These are phyloP conservation scores for Eutrema yunnanense DNA, from an alignment of 345 rosid genomes.

Conservation along the genomic window DNA sequence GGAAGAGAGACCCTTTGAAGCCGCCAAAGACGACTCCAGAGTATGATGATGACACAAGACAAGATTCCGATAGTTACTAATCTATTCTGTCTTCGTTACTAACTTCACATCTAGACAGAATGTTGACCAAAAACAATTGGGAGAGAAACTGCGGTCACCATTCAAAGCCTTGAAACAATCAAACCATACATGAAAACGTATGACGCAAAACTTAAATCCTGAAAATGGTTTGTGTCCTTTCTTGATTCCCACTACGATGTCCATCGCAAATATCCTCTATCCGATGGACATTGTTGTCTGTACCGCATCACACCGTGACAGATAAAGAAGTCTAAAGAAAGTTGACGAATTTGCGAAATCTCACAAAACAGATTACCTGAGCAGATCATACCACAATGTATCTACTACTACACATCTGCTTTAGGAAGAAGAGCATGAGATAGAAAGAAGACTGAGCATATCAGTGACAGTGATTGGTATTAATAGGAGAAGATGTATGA, in stretches of 20 bases:
- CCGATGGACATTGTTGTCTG: neutral
- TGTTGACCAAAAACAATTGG: too few relatives aligned
- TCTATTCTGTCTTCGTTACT: neutral
- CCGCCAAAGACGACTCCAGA: neutral
- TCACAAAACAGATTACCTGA: neutral
- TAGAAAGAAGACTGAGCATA: neutral
- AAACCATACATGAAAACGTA: neutral
- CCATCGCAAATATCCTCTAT: neutral
- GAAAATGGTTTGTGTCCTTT: neutral
- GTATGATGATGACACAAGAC: neutral
- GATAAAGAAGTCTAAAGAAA: neutral
- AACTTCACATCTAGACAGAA: neutral
- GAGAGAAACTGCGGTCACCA: neutral
- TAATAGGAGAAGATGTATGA: neutral
- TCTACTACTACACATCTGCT: neutral
- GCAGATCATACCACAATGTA: neutral
- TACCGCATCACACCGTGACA: neutral
- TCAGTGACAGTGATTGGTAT: neutral
- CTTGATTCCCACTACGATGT: neutral
- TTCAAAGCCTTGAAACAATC: neutral
- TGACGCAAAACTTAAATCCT: neutral
- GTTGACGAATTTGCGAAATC: neutral
- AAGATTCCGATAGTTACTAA: neutral
- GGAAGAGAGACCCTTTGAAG: constrained; percentile 1
- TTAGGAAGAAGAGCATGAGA: neutral